phyloP scores from a whole-genome alignment of 140 eudicot species.

The Bidens hawaiensis region DNA sequence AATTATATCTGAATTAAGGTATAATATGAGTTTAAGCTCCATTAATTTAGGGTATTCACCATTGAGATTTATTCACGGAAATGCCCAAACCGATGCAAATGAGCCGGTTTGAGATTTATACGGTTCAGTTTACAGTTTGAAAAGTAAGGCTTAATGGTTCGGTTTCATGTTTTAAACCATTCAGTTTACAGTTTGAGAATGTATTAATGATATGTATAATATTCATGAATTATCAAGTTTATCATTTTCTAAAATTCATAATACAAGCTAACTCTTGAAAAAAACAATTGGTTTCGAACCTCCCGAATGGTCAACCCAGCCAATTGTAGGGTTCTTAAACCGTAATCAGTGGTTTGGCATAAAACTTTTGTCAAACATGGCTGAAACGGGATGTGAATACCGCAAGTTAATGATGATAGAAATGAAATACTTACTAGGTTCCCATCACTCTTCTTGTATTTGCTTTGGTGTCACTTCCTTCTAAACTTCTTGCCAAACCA shows the following conservation, averaged over 20 bases:
- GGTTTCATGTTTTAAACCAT: no score
- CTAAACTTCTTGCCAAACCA: conserved; percentile 43
- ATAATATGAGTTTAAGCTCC: not conserved
- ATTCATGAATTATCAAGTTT: not conserved
- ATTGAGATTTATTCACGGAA: no score
- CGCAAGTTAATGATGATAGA: not conserved
- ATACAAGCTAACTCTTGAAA: not conserved
- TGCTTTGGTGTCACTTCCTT: conserved; percentile 31
- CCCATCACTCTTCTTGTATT: conserved; percentile 48
- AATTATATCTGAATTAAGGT: not conserved
- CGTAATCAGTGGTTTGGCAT: not conserved
- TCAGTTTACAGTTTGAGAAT: no score
- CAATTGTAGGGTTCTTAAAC: not conserved
- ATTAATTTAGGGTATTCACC: no score
- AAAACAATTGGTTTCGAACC: not conserved
- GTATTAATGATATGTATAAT: not conserved
- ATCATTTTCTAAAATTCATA: not conserved
- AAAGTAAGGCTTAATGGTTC: no score
- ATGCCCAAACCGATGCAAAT: not conserved
- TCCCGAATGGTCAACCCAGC: not conserved
- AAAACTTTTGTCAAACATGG: not conserved
- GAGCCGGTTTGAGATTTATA: not conserved
- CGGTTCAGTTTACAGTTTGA: no score
- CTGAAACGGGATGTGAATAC: not conserved
- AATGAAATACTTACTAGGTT: conserved; percentile 31